Base-by-base conservation (phyloP, 2,329 filamentous ascomycete genomes). In the Ophiobolus disseminans region DNA sequence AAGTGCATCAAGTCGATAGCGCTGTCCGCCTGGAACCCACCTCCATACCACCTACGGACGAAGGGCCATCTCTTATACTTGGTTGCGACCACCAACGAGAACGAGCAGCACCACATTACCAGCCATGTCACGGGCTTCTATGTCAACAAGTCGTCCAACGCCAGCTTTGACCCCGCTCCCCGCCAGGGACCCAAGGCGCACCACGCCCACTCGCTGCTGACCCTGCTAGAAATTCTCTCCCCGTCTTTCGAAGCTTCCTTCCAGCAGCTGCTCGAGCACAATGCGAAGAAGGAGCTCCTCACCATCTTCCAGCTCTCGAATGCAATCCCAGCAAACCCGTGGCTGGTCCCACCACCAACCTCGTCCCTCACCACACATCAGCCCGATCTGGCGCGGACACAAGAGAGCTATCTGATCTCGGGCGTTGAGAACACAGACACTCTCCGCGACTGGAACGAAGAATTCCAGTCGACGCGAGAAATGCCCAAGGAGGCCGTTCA, bases 391-490 rank as follows among this genome's bases (percentile, higher is more conserved):
- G 90, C 92, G 17, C 86, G 95, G 45, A 90, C 92, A 17, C 94
- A 99, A 75, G 94, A 99, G 78, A 90, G 89, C 39, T 97, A 90
- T 70, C 79, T 99, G 51, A 86, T 97, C 51, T 85, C 90, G 16
- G 95, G 95, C 22, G 87, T 92, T 20, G 94, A 99, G 67, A 96
- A 93, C 70, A 90, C 91, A 0, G 94, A 99, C 69, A 96, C 91
- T 4, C 80, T 99, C 55, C 86, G 94, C 49, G 94, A 99, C 74
- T 99, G 95, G 93, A 99, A 99, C 65, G 94, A 99, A 73, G 94
- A 99, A 70, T 96, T 99, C 70, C 94, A 99, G 74, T 96, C 93
- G 2, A 96, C 94, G 9, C 87, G 91, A 65, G 94, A 99, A 74
- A 82, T 99, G 56, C 92, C 93, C 25, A 93, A 91, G 69, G 93